A percentile compares a stretch with the other conserved stretches of the same genome.
Evolutionary conservation across 768 basidiomycete species (phyloP).

Genomic region (Saitozyma podzolica): DNA sequence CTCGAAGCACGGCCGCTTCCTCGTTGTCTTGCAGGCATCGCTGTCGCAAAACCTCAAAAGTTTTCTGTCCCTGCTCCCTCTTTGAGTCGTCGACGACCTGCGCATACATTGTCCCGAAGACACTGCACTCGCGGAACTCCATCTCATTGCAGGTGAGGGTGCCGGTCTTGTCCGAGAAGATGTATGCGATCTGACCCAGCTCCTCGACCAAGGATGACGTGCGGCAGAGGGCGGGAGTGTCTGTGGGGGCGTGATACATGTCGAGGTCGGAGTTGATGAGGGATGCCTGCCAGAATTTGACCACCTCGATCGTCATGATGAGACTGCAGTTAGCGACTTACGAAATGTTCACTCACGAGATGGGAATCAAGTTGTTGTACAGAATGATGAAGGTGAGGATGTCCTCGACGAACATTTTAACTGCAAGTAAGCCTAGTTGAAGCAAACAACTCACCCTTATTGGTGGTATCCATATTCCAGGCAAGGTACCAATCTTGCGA

Average conservation of each 20-base stretch:
- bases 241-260: slow-evolving; percentile 94
- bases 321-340: slow-evolving; percentile 55
- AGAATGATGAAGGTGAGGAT: slow-evolving; percentile 97
- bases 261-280: slow-evolving; percentile 97
- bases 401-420: slow-evolving; percentile 56
- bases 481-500: slow-evolving; percentile 83
- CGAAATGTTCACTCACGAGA: slow-evolving; percentile 60
- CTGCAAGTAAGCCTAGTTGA: slow-evolving; percentile 9
- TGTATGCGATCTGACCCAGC: slow-evolving; percentile 77
- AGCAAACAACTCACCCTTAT: slow-evolving; percentile 64
- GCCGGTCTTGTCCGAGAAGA: slow-evolving; percentile 57
- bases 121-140: slow-evolving; percentile 89
- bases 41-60: slow-evolving; percentile 71
- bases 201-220: slow-evolving; percentile 98
- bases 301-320: slow-evolving; percentile 99
- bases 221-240: slow-evolving; percentile 95
- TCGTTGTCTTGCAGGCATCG: slow-evolving; percentile 36
- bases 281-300: slow-evolving; percentile 96
- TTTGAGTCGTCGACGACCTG: slow-evolving; percentile 86
- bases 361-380: slow-evolving; percentile 98
- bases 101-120: slow-evolving; percentile 85
- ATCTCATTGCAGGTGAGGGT: slow-evolving; percentile 97
- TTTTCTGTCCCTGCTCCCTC: slow-evolving; percentile 73
- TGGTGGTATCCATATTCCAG: slow-evolving; percentile 56
- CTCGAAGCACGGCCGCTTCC: slow-evolving; percentile 53